Evolutionary conservation across 371 early-diverging fungal genomes (phyloP).

Genomic region (Mucor indicus): DNA sequence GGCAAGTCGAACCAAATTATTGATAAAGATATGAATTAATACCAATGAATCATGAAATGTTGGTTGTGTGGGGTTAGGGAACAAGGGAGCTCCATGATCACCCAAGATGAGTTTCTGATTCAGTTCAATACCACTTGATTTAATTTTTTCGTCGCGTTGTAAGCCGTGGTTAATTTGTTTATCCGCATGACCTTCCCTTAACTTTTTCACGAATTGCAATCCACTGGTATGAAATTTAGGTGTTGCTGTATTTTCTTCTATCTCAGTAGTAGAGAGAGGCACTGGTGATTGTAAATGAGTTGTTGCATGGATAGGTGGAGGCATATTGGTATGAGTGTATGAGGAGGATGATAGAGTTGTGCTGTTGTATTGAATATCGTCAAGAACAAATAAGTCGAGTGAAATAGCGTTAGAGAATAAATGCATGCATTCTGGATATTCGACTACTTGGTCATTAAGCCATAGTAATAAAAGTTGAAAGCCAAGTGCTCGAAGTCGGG

Average conservation of each 20-base stretch:
- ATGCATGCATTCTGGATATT: slow-evolving; percentile 60
- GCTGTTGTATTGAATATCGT: slow-evolving; percentile 40
- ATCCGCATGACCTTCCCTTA: slow-evolving; percentile 38
- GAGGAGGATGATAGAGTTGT: slow-evolving; percentile 10
- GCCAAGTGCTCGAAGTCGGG: slow-evolving; percentile 68
- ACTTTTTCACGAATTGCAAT: slow-evolving; percentile 39
- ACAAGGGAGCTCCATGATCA: slow-evolving; percentile 52
- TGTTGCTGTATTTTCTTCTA: neutral
- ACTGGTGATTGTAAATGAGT: slow-evolving; percentile 12
- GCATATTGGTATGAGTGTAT: neutral
- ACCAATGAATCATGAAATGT: slow-evolving; percentile 57
- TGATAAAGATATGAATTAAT: slow-evolving; percentile 55
- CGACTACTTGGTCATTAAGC: slow-evolving; percentile 65
- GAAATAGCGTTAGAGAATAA: slow-evolving; percentile 66
- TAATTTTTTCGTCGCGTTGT: slow-evolving; percentile 33
- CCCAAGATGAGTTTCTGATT: slow-evolving; percentile 30
- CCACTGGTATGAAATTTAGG: slow-evolving; percentile 26
- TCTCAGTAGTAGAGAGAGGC: slow-evolving; percentile 1
- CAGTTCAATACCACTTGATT: slow-evolving; percentile 22
- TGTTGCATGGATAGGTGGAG: slow-evolving; percentile 6
- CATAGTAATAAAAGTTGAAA: slow-evolving; percentile 72
- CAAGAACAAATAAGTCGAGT: slow-evolving; percentile 63
- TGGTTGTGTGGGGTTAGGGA: slow-evolving; percentile 54
- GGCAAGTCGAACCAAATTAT: slow-evolving; percentile 60
- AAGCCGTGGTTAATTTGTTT: slow-evolving; percentile 30